phyloP scores from a whole-genome alignment of 208 protist genomes.

The Entamoeba histolytica region DNA sequence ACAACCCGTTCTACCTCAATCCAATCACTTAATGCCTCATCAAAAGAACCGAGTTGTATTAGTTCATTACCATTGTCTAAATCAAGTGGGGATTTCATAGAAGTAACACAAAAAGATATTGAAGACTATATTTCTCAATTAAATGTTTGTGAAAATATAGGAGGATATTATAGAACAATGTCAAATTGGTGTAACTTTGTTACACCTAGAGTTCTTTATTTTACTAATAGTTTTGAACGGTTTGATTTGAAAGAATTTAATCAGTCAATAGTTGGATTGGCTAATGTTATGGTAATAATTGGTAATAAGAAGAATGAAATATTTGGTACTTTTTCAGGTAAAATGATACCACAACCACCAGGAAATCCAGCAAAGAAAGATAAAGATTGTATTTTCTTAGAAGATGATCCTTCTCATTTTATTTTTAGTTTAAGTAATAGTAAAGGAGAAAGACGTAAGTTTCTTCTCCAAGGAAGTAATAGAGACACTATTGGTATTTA shows the following conservation, averaged over 20 bases:
- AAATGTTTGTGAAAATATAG: not conserved
- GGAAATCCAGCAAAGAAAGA: not conserved
- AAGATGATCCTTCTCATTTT: not conserved
- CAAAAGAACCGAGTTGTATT: no score
- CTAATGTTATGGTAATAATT: not conserved
- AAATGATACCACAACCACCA: not conserved
- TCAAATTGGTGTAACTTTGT: not conserved
- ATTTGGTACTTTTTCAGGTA: not conserved
- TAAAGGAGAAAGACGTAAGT: not conserved
- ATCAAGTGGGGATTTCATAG: not conserved
- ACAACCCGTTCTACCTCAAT: not conserved
- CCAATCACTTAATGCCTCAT: not conserved
- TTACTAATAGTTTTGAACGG: not conserved
- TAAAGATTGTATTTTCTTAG: not conserved
- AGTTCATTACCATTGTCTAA: not conserved
- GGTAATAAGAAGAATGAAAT: not conserved
- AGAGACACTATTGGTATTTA: not conserved
- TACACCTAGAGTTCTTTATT: not conserved
- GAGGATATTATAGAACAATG: not conserved
- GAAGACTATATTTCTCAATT: not conserved
- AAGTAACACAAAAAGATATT: not conserved
- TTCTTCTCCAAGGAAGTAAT: not conserved
- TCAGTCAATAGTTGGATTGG: not conserved
- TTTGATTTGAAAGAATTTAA: not conserved
- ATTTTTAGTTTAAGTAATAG: not conserved